A percentile compares a stretch with the other conserved stretches of the same genome.
Evolutionary conservation across 73 alveolate species (phyloP).

Genomic region (Tetrahymena malaccensis): DNA sequence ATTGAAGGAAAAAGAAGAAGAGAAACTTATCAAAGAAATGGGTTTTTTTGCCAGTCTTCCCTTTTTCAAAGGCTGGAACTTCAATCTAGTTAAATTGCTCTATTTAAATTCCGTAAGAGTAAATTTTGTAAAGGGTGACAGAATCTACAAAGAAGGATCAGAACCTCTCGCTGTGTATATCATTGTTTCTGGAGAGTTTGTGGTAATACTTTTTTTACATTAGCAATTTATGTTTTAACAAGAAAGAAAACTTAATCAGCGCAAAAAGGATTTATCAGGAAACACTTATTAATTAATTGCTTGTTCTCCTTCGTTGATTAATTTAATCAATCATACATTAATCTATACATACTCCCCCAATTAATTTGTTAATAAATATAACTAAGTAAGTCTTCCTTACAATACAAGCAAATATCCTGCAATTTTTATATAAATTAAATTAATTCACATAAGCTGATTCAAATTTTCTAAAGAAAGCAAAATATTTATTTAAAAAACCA

Average conservation of each 20-base stretch:
- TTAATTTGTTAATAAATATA: too few relatives aligned
- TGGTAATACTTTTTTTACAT: background rate
- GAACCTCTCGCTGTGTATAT: background rate
- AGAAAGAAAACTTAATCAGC: background rate
- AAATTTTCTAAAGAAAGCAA: too few relatives aligned
- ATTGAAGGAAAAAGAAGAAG: background rate
- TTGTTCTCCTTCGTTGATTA: too few relatives aligned
- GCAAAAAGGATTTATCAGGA: background rate
- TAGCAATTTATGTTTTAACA: background rate
- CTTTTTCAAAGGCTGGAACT: background rate
- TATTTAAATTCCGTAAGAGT: background rate
- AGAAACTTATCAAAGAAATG: background rate
- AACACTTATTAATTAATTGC: too few relatives aligned
- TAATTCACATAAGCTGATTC: too few relatives aligned
- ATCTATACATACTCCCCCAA: too few relatives aligned
- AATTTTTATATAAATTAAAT: too few relatives aligned
- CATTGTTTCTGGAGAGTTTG: background rate
- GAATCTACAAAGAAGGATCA: background rate
- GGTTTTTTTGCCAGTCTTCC: background rate
- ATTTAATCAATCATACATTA: too few relatives aligned
- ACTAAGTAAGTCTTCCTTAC: too few relatives aligned
- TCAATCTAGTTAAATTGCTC: background rate
- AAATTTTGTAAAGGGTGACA: background rate
- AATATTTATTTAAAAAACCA: too few relatives aligned
- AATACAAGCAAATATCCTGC: too few relatives aligned